phyloP scores from a whole-genome alignment of 306 rosid genomes.

The Canavalia ensiformis region DNA sequence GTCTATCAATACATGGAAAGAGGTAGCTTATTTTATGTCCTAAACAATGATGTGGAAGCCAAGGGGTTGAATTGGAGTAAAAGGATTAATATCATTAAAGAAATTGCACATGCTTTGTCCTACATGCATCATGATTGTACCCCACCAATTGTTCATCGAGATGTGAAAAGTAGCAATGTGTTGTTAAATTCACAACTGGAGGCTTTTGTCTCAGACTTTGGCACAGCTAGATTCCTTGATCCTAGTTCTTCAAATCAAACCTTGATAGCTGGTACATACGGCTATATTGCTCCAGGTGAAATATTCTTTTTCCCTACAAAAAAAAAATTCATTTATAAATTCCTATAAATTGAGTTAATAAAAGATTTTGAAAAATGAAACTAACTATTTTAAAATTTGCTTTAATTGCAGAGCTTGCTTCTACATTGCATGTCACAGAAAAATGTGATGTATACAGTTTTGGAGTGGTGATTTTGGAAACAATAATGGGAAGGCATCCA shows the following conservation, averaged over 20 bases:
- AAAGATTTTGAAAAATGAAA: background rate
- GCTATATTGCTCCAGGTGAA: slow-evolving; percentile 32
- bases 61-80: slow-evolving; percentile 12
- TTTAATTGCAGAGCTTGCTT: too few relatives aligned
- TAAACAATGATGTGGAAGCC: background rate
- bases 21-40: slow-evolving; percentile 26
- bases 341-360: background rate
- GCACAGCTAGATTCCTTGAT: slow-evolving; percentile 22
- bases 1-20: slow-evolving; percentile 37
- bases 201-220: slow-evolving; percentile 24
- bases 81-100: slow-evolving; percentile 15
- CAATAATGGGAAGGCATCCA: slow-evolving; percentile 23
- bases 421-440: too few relatives aligned
- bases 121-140: slow-evolving; percentile 41
- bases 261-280: slow-evolving; percentile 2
- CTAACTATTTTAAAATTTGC: background rate
- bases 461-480: slow-evolving; percentile 19
- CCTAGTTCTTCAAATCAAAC: slow-evolving; percentile 31
- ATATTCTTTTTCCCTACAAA: background rate
- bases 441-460: slow-evolving; percentile 19
- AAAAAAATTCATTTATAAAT: background rate
- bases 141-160: slow-evolving; percentile 23
- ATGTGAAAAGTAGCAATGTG: slow-evolving; percentile 35
- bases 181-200: background rate
- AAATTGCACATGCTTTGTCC: slow-evolving; percentile 13